phyloP scores from a whole-genome alignment of 768 basidiomycete species.

The Clathrus columnatus region DNA sequence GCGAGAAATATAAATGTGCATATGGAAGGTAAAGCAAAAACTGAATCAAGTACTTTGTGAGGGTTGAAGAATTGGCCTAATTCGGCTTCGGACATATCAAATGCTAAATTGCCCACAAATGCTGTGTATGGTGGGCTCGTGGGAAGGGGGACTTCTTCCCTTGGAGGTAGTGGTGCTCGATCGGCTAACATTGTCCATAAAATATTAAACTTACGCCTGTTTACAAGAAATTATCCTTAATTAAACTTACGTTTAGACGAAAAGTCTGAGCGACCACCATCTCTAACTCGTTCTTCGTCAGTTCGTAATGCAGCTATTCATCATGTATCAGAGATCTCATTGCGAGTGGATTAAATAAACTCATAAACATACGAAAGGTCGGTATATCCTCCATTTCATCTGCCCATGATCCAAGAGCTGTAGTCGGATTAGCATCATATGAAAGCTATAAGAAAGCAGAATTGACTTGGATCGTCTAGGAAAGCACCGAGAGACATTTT shows the following conservation, averaged over 20 bases:
- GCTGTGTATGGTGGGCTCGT: constrained; percentile 91
- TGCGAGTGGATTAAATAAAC: constrained; percentile 23
- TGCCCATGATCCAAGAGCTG: constrained; percentile 93
- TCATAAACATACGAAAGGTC: constrained; percentile 63
- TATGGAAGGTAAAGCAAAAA: neutral
- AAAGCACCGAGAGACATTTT: constrained; percentile 93
- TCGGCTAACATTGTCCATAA: constrained; percentile 32
- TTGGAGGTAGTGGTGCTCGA: constrained; percentile 47
- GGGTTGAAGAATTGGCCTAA: constrained; percentile 72
- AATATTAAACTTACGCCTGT: neutral
- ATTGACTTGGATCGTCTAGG: constrained; percentile 76
- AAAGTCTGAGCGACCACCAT: constrained; percentile 4
- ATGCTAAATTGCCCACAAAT: constrained; percentile 93
- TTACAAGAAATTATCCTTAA: neutral
- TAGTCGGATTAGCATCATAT: constrained; percentile 13
- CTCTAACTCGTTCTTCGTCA: constrained; percentile 50
- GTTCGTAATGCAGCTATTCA: constrained; percentile 54
- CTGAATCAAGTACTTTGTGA: constrained; percentile 46
- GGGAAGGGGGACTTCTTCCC: constrained; percentile 95
- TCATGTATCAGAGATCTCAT: constrained; percentile 1
- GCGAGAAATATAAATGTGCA: constrained; percentile 5
- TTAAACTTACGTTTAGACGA: constrained; percentile 4
- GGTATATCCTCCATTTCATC: constrained; percentile 96
- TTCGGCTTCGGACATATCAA: constrained; percentile 81
- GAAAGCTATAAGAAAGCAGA: constrained; percentile 14